Percentiles rank a stretch among this genome's conserved stretches.
Conservation (phyloP, 306 rosid species). For the Luffa acutangula region DNA sequence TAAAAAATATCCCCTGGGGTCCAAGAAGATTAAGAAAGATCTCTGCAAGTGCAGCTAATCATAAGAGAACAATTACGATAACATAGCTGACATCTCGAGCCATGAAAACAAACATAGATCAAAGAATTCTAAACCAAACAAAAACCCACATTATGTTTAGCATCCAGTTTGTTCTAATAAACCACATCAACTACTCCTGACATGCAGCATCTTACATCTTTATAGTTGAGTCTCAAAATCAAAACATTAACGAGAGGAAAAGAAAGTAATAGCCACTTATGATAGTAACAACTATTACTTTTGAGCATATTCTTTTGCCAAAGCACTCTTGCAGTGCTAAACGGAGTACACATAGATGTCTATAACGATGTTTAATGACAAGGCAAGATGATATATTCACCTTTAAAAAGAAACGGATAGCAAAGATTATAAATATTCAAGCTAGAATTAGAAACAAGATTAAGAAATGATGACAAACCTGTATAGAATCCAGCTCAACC, state of each 20-base stretch:
- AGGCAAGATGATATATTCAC: not conserved
- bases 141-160: not conserved
- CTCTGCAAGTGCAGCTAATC: not conserved
- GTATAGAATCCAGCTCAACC: slow-evolving; percentile 94
- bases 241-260: not conserved
- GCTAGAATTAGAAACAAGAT: not conserved
- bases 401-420: not conserved
- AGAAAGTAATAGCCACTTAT: not conserved
- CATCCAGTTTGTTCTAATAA: not conserved
- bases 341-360: not conserved
- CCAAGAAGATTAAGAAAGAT: not conserved
- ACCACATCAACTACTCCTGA: not conserved
- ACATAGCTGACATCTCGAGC: not conserved
- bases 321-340: not conserved
- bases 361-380: not conserved
- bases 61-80: not conserved
- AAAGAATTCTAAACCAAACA: not conserved
- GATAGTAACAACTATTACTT: not conserved
- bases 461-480: slow-evolving; percentile 38
- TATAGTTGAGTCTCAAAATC: not conserved
- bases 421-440: not conserved
- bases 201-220: not conserved
- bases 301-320: not conserved
- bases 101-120: not conserved
- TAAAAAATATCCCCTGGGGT: not conserved